A percentile compares a stretch with the other conserved stretches of the same genome.
Conservation (phyloP, 2,329 filamentous ascomycete species). For the Mollisiaceae sp. region DNA sequence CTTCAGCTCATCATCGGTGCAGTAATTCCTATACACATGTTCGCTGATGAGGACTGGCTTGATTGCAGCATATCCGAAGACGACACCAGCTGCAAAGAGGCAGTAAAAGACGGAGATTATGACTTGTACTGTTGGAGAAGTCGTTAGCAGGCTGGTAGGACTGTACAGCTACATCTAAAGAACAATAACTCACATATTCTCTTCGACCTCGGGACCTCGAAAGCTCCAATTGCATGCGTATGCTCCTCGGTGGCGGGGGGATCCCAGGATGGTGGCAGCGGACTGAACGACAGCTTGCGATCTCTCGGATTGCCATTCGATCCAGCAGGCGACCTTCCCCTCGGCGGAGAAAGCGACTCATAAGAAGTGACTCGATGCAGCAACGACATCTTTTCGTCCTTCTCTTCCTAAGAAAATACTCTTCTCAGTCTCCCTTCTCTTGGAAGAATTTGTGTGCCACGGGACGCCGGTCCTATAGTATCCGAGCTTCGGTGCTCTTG, state of each 20-base stretch:
- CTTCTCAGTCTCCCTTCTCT: background rate
- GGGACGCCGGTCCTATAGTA: background rate
- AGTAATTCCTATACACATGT: constrained; percentile 71
- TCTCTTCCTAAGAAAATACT: background rate
- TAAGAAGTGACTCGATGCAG: constrained; percentile 37
- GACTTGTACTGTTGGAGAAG: constrained; percentile 64
- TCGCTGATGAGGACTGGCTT: constrained; percentile 80
- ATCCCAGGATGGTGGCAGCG: constrained; percentile 33
- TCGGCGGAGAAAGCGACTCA: constrained; percentile 35
- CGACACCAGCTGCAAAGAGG: constrained; percentile 76
- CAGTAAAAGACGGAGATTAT: constrained; percentile 71
- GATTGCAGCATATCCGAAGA: constrained; percentile 85
- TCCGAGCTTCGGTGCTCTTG: constrained; percentile 7
- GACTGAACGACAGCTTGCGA: constrained; percentile 38
- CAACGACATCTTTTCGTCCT: constrained; percentile 32
- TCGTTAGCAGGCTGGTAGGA: constrained; percentile 22
- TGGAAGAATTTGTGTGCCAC: background rate
- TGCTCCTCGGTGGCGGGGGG: constrained; percentile 25
- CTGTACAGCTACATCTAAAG: background rate
- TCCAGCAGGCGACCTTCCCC: constrained; percentile 31
- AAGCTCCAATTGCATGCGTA: constrained; percentile 42
- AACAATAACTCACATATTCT: constrained; percentile 40
- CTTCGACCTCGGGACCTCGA: constrained; percentile 45
- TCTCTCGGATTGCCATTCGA: constrained; percentile 22
- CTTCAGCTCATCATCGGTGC: constrained; percentile 57